Base-by-base conservation (phyloP, 169 alveolate species). In the Plasmodium sp. region DNA sequence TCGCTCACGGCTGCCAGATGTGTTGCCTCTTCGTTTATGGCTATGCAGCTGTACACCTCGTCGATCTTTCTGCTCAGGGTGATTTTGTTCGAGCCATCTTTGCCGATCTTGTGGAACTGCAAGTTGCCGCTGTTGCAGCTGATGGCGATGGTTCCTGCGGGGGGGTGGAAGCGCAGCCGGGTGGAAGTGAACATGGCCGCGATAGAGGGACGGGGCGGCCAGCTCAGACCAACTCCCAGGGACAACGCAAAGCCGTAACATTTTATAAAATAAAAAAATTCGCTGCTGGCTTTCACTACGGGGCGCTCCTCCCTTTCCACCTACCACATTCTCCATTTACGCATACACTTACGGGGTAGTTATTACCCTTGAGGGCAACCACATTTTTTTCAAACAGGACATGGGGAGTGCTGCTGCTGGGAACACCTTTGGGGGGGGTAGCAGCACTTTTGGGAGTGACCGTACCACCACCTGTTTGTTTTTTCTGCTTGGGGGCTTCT, bases 331-430 rank as follows among this genome's bases (percentile, higher is more conserved):
- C 67, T 41, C 74, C 88, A 81, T 81, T 81, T 81, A 81, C 48
- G 74, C 88, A 81, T n/a, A 81, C 72, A 81, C 88, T 81, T 36
- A 81, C 72, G 34, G 88, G 88, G 67, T 81, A 81, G 48, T 81
- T 81, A 36, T 81, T 81, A 9, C 88, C 88, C 74, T 81, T 81
- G n/a, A 81, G 36, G 6, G 74, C 6, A 48, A 73, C 45, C 18
- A 81, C 43, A 10, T 18, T 27, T n/a, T 73, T 81, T 27, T 81
- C 88, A 18, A 81, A 81, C 43, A 81, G 6, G 3, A 22, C 73
- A 45, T 81, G 88, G 2, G 88, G 77, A 43, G 43, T 48, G 43
- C 22, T 48, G 43, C 43, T 81, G 4, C 36, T 81, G 18, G 12
- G 10, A 0, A 7, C 72, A 5, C 74, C 41, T 79, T 41, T 79